Evolutionary conservation across 1,139 yeast species (phyloP), one percentile per base, ranked within the genome.

Genomic region (Saccharomyces hybrid): DNA sequence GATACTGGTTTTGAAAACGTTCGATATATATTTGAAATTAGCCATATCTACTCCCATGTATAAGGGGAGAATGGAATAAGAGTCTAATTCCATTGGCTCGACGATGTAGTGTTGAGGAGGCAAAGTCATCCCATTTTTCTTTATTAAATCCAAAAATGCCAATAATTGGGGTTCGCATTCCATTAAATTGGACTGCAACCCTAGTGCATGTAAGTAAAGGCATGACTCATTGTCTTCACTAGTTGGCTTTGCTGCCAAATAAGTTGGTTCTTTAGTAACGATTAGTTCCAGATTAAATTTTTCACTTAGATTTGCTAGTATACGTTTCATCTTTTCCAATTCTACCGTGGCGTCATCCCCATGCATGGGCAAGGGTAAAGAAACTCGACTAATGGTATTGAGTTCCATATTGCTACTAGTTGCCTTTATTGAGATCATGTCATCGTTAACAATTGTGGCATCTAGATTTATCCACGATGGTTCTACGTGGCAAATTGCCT

Each of bases 41-140:
- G 56, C 56, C 57, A 55, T 55, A 34, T 61, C 59, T 12, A 60
- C 56, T 29, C 62, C 64, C 4, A 55, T 47, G n/a, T 53, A 54
- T 7, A 52, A 48, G 29, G 58, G 58, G 31, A 56, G 41, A 2
- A 46, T 16, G 3, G 59, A 51, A 14, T 41, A 28, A 26, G 59
- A 51, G 11, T 49, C 28, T 3, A 56, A 16, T 16, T 53, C 44
- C 9, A 56, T 26, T 27, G 32, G 41, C 11, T 55, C 58, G 3
- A 55, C 16, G 4, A 52, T 27, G 8, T 44, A 14, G n/a, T 48
- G 32, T 14, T 34, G 42, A 16, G 42, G 42, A 34, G 42, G 42
- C 21, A 34, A 34, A 34, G 42, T 34, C 42, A 34, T 34, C 4
- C 42, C 21, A 7, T 34, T 34, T 12, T 34, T 34, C 42, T 34